Conservation (phyloP, 208 protist genomes). For the Vickermania spadyakhi region DNA sequence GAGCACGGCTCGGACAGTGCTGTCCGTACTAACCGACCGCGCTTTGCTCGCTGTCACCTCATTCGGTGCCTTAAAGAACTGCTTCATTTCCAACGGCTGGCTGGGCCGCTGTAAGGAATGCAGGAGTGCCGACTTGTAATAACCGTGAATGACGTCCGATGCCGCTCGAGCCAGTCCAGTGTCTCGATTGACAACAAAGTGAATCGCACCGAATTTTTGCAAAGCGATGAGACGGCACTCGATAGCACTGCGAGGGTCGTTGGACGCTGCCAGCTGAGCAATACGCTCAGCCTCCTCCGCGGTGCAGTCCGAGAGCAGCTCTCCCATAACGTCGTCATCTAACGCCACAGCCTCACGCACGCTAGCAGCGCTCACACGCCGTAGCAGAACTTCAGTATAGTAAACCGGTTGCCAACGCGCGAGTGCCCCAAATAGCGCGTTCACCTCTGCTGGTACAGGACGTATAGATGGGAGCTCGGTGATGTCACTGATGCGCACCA, state of each 20-base stretch:
- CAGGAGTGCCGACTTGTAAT: conserved; percentile 64
- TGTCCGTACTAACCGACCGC: conserved; percentile 43
- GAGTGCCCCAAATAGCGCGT: conserved; percentile 36
- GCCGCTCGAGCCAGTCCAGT: conserved; percentile 57
- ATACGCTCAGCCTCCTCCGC: conserved; percentile 3
- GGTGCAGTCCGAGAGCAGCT: not conserved
- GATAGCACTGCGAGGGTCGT: conserved; percentile 21
- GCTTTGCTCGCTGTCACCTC: conserved; percentile 51
- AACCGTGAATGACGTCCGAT: conserved; percentile 78
- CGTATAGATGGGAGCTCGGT: conserved; percentile 20
- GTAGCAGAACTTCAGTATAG: conserved; percentile 54
- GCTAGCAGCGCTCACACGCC: conserved; percentile 28
- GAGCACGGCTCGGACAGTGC: conserved; percentile 55
- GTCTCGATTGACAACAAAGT: conserved; percentile 74
- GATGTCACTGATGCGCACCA: conserved; percentile 64
- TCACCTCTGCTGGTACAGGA: not conserved
- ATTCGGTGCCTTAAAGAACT: conserved; percentile 59
- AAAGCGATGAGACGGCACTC: conserved; percentile 54
- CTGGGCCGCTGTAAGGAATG: conserved; percentile 65
- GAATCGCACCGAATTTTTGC: conserved; percentile 59
- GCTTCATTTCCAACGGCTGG: conserved; percentile 38
- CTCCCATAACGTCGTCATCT: not conserved
- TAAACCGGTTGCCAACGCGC: conserved; percentile 68
- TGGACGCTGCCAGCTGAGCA: not conserved
- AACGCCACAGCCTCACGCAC: not conserved